Evolutionary conservation across 2,329 filamentous ascomycete genomes (phyloP), one percentile per base, ranked within the genome.

Genomic region (Clonostachys chloroleuca): DNA sequence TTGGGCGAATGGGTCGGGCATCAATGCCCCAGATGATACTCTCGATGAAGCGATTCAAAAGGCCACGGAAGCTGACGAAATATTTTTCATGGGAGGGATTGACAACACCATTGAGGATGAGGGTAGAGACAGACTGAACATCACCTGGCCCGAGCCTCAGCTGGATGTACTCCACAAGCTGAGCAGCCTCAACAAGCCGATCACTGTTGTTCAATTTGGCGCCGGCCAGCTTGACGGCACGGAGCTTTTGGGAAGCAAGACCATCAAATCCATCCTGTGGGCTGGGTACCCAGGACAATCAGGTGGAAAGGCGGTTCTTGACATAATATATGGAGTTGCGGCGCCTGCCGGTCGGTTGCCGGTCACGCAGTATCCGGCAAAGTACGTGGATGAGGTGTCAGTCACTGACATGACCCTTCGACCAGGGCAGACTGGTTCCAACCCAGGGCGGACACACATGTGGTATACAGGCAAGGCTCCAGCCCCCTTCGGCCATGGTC

Each of bases 271-370:
- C 0, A 57, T 84, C 1, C 53, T 84, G 0, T 84, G 80, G 80
- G 76, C 67, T 0, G 77, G 79, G 0, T 83, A 80, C 48, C 80
- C 81, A 0, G 80, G 81, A 2, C 80, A 84, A 59, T 73, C 75
- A 37, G 81, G 81, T 13, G 81, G 81, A 3, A 60, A 63, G 9
- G 81, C 80, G 0, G 56, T 83, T 10, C 61, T 81, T 43, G 69
- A 81, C 48, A 65, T 83, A 46, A 54, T 84, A 34, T 74, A 68
- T 8, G 80, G 80, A 3, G 64, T 62, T 4, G 61, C 58, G 4
- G 65, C 75, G 0, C 77, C 77, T 3, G 79, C 78, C 8, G 80
- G 76, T 2, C 65, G 80, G 37, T 57, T 83, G 5, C 75, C 78
- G 1, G 61, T 75, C 2, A 83, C 79, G 2, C 71, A 79, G 56